phyloP scores from a whole-genome alignment of 495 filamentous ascomycete species.

The Aspergillus coremiiformis region DNA sequence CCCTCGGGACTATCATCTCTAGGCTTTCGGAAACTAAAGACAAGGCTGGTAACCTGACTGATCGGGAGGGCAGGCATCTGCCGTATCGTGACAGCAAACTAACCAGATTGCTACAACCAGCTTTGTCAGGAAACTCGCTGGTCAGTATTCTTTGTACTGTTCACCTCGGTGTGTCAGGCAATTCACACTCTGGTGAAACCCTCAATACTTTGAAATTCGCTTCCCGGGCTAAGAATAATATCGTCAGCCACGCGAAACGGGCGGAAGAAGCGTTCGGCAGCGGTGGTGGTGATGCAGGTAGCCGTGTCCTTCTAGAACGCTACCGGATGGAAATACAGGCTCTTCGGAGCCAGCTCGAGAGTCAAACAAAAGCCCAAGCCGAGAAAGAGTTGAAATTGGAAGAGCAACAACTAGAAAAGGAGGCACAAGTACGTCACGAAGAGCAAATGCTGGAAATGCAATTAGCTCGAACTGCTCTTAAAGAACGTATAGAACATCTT shows the following conservation, averaged over 20 bases:
- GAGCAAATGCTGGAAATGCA: conserved; percentile 99
- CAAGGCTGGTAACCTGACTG: conserved; percentile 62
- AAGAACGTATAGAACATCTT: conserved; percentile 95
- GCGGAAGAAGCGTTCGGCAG: conserved; percentile 79
- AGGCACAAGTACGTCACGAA: conserved; percentile 78
- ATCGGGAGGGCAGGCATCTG: conserved; percentile 81
- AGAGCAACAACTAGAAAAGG: conserved; percentile 67
- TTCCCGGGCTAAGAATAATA: conserved; percentile 92
- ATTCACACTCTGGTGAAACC: conserved; percentile 74
- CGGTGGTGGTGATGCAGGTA: conserved; percentile 67
- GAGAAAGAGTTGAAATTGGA: conserved; percentile 61
- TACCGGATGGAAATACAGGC: conserved; percentile 92
- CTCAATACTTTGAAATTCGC: conserved; percentile 96
- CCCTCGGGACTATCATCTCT: conserved; percentile 90
- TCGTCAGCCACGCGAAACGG: conserved; percentile 93
- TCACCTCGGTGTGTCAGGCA: conserved; percentile 60
- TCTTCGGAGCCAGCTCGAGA: conserved; percentile 72
- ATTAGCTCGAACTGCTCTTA: conserved; percentile 86
- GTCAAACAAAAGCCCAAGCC: conserved; percentile 61
- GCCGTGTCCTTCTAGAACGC: conserved; percentile 79
- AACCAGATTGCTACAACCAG: conserved; percentile 85
- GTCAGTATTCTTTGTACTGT: conserved; percentile 97
- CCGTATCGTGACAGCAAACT: conserved; percentile 97
- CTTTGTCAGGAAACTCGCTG: conserved; percentile 85
- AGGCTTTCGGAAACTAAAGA: conserved; percentile 79